Conservation (phyloP, 2,329 filamentous ascomycete genomes). For the Moelleriella libera region DNA sequence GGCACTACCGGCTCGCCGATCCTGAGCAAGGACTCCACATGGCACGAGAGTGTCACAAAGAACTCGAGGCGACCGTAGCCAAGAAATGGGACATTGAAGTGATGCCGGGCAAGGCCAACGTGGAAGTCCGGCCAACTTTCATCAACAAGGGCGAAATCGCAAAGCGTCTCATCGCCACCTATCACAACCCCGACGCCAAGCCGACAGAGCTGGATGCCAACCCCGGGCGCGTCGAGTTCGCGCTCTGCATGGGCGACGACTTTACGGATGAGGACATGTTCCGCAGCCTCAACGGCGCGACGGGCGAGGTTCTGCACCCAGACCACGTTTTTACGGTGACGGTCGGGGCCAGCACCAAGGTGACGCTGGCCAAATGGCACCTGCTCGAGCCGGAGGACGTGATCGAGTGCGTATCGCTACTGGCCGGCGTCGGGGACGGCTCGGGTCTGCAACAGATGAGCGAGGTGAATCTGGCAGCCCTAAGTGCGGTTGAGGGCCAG, state of each 20-base stretch:
- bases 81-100: constrained; percentile 86
- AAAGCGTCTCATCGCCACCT: constrained; percentile 65
- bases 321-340: constrained; percentile 80
- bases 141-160: constrained; percentile 98
- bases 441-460: constrained; percentile 24
- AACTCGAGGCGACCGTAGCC: constrained; percentile 62
- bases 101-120: constrained; percentile 91
- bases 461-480: constrained; percentile 41
- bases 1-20: constrained; percentile 91
- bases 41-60: constrained; percentile 66
- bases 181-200: constrained; percentile 36
- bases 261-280: constrained; percentile 98
- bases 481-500: constrained; percentile 38
- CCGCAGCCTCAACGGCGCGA: constrained; percentile 55
- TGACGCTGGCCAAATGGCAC: constrained; percentile 83
- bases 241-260: constrained; percentile 86
- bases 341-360: constrained; percentile 82
- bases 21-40: constrained; percentile 72
- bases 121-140: constrained; percentile 91
- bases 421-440: constrained; percentile 31
- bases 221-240: constrained; percentile 57
- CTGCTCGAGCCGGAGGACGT: constrained; percentile 81
- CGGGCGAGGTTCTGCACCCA: constrained; percentile 33
- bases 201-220: constrained; percentile 27
- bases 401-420: constrained; percentile 49